phyloP scores from a whole-genome alignment of 1,139 yeast species.

The Pichia sp. region DNA sequence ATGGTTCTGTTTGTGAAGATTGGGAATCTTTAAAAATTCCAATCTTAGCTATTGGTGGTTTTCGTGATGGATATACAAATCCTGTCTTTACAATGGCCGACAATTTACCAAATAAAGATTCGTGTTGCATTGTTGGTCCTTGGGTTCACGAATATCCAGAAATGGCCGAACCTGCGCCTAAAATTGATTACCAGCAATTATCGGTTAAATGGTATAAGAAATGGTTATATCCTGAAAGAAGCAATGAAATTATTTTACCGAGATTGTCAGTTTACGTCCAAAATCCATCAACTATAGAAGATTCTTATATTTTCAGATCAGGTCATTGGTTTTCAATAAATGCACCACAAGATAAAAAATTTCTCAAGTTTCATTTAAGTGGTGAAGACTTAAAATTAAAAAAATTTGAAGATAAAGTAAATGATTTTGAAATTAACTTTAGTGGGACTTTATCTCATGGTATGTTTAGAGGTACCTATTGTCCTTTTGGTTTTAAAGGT shows the following conservation, averaged over 20 bases:
- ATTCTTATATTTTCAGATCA: constrained; percentile 32
- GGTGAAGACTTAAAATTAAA: constrained; percentile 10
- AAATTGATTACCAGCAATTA: constrained; percentile 36
- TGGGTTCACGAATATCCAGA: constrained; percentile 43
- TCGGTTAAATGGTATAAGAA: constrained; percentile 35
- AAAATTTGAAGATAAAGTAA: neutral
- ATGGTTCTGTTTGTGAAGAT: constrained; percentile 37
- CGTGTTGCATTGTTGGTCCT: constrained; percentile 35
- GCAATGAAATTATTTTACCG: constrained; percentile 26
- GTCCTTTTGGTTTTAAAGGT: constrained; percentile 40
- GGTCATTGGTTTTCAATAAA: constrained; percentile 34
- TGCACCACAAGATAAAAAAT: constrained; percentile 12
- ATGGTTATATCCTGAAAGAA: constrained; percentile 28
- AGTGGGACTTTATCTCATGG: constrained; percentile 36
- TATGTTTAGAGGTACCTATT: constrained; percentile 36
- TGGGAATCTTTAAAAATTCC: constrained; percentile 35
- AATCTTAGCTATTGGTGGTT: constrained; percentile 37
- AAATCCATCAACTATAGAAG: constrained; percentile 32
- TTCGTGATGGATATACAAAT: constrained; percentile 39
- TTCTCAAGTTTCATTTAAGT: constrained; percentile 12
- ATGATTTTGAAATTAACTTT: constrained; percentile 17
- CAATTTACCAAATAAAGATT: constrained; percentile 30
- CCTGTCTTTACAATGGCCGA: constrained; percentile 37
- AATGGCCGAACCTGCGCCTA: constrained; percentile 38
- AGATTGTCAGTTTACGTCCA: constrained; percentile 36